Conservation (phyloP, 768 basidiomycete genomes). For the Phallus indusiatus region DNA sequence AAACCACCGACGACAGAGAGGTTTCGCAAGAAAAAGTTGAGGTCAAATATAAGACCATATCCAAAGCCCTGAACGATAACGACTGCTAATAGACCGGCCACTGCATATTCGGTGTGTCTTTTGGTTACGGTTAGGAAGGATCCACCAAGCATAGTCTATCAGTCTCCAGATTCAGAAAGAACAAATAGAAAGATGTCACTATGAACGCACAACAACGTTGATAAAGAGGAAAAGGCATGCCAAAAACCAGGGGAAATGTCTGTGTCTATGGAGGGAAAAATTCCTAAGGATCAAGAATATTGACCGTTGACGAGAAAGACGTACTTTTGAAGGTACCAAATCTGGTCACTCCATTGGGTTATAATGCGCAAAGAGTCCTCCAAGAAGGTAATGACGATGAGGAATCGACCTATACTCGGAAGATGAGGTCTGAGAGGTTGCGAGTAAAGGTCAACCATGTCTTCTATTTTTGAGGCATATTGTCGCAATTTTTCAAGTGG, state of each 20-base stretch:
- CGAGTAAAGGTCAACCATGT: constrained; percentile 84
- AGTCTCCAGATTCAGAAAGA: neutral
- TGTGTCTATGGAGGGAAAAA: constrained; percentile 49
- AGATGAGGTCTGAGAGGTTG: constrained; percentile 91
- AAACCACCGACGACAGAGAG: constrained; percentile 95
- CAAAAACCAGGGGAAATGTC: constrained; percentile 91
- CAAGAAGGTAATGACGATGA: constrained; percentile 96
- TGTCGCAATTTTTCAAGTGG: constrained; percentile 69
- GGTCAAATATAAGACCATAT: constrained; percentile 98
- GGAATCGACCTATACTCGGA: constrained; percentile 89
- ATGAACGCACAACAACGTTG: constrained; percentile 78
- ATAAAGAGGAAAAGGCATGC: constrained; percentile 87
- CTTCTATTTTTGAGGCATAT: constrained; percentile 73
- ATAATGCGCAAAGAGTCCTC: constrained; percentile 92
- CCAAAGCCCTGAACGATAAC: constrained; percentile 96
- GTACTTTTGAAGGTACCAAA: constrained; percentile 95
- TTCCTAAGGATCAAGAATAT: constrained; percentile 6
- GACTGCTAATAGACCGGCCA: constrained; percentile 81
- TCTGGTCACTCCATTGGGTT: constrained; percentile 94
- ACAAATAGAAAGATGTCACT: neutral
- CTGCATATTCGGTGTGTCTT: constrained; percentile 79
- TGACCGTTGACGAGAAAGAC: constrained; percentile 5
- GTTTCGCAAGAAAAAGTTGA: constrained; percentile 99
- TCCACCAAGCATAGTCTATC: constrained; percentile 78
- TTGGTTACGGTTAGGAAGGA: constrained; percentile 83